Evolutionary conservation across 345 rosid species (phyloP).

Genomic region (Erodium maritimum): DNA sequence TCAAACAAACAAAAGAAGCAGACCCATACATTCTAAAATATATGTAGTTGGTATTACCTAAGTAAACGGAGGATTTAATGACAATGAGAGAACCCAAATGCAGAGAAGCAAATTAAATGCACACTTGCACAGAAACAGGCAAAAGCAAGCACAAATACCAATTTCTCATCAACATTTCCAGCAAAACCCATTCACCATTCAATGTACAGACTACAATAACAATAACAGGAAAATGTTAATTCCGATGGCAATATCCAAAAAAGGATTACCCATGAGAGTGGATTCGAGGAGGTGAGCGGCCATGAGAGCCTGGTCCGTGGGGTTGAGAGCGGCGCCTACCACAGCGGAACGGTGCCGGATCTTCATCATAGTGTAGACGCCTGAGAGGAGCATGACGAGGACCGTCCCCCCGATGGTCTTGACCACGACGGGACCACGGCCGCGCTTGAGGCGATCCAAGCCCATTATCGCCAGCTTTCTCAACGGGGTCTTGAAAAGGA

Average conservation of each 20-base stretch:
- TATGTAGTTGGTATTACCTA: no score
- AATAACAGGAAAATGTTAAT: background rate
- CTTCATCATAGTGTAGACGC: conserved; percentile 42
- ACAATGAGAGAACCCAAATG: background rate
- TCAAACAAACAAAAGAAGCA: background rate
- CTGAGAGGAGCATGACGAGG: conserved; percentile 38
- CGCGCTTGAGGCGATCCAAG: conserved; percentile 73
- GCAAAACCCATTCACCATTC: background rate
- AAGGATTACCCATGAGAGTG: conserved; percentile 70
- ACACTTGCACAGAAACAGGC: no score
- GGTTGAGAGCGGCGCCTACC: conserved; percentile 36
- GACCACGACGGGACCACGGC: conserved; percentile 75
- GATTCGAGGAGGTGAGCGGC: conserved; percentile 65
- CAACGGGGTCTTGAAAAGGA: conserved; percentile 68
- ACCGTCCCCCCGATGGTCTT: conserved; percentile 71
- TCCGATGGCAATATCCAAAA: background rate
- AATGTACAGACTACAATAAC: background rate
- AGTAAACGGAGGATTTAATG: no score
- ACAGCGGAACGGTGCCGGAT: conserved; percentile 61
- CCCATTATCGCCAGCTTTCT: conserved; percentile 61
- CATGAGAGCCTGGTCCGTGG: conserved; percentile 87
- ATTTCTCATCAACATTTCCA: background rate
- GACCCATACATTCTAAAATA: background rate
- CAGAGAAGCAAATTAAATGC: background rate
- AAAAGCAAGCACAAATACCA: no score